A percentile compares a stretch with the other conserved stretches of the same genome.
phyloP scores from a whole-genome alignment of 176 grass and related monocot genomes.

The Eragrostis nindensis region DNA sequence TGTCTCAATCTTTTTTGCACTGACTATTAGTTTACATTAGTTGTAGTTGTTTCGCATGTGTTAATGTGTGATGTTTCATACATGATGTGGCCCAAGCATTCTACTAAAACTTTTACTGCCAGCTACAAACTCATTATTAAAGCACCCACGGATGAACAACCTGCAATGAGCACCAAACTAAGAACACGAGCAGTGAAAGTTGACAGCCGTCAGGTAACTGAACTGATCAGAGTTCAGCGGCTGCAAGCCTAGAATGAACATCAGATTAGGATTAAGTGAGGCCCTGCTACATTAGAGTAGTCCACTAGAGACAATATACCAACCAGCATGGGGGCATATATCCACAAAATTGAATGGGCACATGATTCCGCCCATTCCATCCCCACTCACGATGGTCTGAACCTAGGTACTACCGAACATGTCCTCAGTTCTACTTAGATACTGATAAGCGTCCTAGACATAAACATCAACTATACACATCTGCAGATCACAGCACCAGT shows the following conservation, averaged over 20 bases:
- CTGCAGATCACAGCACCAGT: background rate
- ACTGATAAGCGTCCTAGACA: background rate
- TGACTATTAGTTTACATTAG: background rate
- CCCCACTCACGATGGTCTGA: conserved; percentile 22
- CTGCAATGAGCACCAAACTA: background rate
- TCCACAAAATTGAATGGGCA: conserved; percentile 50
- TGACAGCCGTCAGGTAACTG: background rate
- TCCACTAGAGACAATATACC: conserved; percentile 32
- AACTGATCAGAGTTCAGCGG: background rate
- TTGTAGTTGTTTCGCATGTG: background rate
- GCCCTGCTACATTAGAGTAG: background rate
- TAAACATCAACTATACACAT: conserved; percentile 28
- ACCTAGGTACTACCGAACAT: conserved; percentile 31
- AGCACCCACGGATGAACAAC: too few species aligned
- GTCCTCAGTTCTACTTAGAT: too few species aligned
- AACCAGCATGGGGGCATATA: conserved; percentile 24
- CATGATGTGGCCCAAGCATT: too few species aligned
- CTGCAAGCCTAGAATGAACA: background rate
- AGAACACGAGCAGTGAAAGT: background rate
- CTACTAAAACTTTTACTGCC: too few species aligned
- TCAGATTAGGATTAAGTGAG: background rate
- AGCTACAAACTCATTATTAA: background rate
- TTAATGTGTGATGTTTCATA: too few species aligned
- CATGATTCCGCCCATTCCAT: conserved; percentile 42
- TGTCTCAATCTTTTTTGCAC: background rate